Evolutionary conservation across 768 basidiomycete genomes (phyloP).

Genomic region (Brasilioporus rufonigricans): DNA sequence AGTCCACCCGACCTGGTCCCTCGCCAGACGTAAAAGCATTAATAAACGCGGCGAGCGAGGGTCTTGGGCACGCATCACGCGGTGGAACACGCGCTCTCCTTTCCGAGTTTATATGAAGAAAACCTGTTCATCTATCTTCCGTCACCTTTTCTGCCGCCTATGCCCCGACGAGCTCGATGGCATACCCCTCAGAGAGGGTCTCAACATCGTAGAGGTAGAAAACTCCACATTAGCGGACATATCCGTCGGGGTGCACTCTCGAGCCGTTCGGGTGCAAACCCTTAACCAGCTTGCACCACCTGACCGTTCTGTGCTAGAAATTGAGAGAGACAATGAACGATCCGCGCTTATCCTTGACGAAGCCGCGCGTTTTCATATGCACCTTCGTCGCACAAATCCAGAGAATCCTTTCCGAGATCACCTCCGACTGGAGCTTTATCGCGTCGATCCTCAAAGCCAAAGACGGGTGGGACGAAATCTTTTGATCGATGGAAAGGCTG

Average conservation of each 20-base stretch:
- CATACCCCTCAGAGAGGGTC: slow-evolving; percentile 37
- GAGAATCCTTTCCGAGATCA: slow-evolving; percentile 43
- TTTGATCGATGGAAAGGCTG: slow-evolving; percentile 46
- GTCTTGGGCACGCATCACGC: slow-evolving; percentile 54
- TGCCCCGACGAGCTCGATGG: slow-evolving; percentile 31
- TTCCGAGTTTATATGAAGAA: slow-evolving; percentile 54
- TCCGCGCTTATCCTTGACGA: slow-evolving; percentile 47
- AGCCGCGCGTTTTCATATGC: slow-evolving; percentile 58
- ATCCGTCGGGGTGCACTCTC: slow-evolving; percentile 43
- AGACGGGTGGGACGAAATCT: slow-evolving; percentile 44
- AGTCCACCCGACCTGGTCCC: slow-evolving; percentile 58
- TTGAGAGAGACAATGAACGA: slow-evolving; percentile 35
- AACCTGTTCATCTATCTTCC: slow-evolving; percentile 46
- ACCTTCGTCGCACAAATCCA: slow-evolving; percentile 52
- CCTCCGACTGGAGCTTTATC: slow-evolving; percentile 54
- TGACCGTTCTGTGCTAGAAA: slow-evolving; percentile 36
- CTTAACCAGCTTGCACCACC: slow-evolving; percentile 42
- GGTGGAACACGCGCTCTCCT: slow-evolving; percentile 54
- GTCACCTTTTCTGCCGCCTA: slow-evolving; percentile 41
- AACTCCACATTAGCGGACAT: slow-evolving; percentile 47
- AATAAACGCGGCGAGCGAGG: slow-evolving; percentile 33
- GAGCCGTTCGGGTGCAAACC: slow-evolving; percentile 42
- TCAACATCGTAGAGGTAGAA: slow-evolving; percentile 47
- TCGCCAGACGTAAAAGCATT: slow-evolving; percentile 42
- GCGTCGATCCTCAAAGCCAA: slow-evolving; percentile 45